Percentiles rank a stretch among this genome's conserved stretches.
These are phyloP conservation scores for Tricholoma saponaceum DNA, from an alignment of 768 basidiomycete species.

Conservation along the genomic window DNA sequence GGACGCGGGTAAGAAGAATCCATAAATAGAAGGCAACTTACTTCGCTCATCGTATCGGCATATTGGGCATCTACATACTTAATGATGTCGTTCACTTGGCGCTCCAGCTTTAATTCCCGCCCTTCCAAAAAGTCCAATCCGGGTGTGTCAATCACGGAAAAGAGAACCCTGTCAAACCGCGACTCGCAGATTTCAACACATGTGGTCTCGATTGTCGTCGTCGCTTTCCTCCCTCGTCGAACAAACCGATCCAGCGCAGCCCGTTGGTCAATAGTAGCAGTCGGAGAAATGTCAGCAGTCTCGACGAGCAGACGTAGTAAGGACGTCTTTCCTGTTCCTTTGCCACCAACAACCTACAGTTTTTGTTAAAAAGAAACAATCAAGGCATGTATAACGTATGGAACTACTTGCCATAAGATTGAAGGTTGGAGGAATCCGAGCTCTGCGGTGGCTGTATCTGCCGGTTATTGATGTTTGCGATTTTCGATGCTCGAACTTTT, in stretches of 20 bases:
- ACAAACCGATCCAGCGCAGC: slow-evolving; percentile 62
- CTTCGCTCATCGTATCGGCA: slow-evolving; percentile 86
- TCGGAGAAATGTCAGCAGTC: slow-evolving; percentile 78
- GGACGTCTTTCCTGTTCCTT: slow-evolving; percentile 84
- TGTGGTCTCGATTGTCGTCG: slow-evolving; percentile 60
- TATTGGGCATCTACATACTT: slow-evolving; percentile 80
- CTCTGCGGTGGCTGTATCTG: slow-evolving; percentile 61
- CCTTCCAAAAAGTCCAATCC: slow-evolving; percentile 75
- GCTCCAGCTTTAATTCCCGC: slow-evolving; percentile 72
- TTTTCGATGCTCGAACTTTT: slow-evolving; percentile 58
- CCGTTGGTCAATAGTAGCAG: slow-evolving; percentile 71
- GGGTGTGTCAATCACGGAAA: slow-evolving; percentile 85
- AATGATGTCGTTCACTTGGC: slow-evolving; percentile 69
- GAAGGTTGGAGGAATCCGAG: slow-evolving; percentile 70
- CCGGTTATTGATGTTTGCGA: slow-evolving; percentile 33
- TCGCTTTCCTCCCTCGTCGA: slow-evolving; percentile 54
- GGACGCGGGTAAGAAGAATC: background rate
- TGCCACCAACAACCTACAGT: slow-evolving; percentile 69
- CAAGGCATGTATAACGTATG: background rate
- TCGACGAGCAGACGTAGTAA: slow-evolving; percentile 76
- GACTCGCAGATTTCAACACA: slow-evolving; percentile 83
- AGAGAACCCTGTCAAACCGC: slow-evolving; percentile 69
- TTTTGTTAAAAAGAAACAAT: slow-evolving; percentile 14
- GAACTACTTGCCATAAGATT: slow-evolving; percentile 68
- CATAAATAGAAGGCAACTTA: slow-evolving; percentile 26